A percentile compares a stretch with the other conserved stretches of the same genome.
Conservation (phyloP, 2,329 filamentous ascomycete genomes). For the Fusarium oligoseptatum region DNA sequence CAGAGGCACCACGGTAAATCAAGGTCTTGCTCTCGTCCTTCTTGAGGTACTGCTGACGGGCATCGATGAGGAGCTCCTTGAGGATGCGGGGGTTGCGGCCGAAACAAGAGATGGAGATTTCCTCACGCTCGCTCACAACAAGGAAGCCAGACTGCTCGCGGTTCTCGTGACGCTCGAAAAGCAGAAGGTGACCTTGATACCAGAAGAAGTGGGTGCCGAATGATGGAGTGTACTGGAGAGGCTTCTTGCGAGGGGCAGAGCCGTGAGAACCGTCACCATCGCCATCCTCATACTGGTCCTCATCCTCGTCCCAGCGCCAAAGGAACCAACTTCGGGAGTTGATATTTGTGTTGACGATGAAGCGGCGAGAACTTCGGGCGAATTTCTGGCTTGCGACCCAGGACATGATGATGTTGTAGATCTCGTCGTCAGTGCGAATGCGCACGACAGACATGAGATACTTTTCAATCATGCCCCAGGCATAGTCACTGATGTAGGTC, state of each 20-base stretch:
- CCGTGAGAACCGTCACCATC: conserved; percentile 46
- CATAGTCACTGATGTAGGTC: conserved; percentile 64
- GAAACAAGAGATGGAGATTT: conserved; percentile 72
- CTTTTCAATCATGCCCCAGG: conserved; percentile 62
- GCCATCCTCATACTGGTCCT: conserved; percentile 60
- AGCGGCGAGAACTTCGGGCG: conserved; percentile 69
- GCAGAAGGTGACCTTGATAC: conserved; percentile 70
- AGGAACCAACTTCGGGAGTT: conserved; percentile 66
- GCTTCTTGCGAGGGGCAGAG: conserved; percentile 57
- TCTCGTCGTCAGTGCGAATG: conserved; percentile 77
- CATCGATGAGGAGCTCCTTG: conserved; percentile 73
- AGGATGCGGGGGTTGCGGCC: conserved; percentile 71
- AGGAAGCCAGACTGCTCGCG: conserved; percentile 57
- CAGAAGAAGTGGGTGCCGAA: conserved; percentile 78
- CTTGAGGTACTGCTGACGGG: conserved; percentile 66
- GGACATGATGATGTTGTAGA: conserved; percentile 79
- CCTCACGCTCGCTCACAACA: conserved; percentile 66
- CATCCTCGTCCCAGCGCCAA: conserved; percentile 60
- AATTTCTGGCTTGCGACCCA: conserved; percentile 77
- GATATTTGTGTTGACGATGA: conserved; percentile 74
- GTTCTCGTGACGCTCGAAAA: conserved; percentile 68
- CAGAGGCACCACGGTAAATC: conserved; percentile 71
- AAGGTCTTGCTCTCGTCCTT: conserved; percentile 73
- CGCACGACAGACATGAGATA: conserved; percentile 76
- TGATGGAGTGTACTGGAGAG: conserved; percentile 74